Evolutionary conservation across 2,329 filamentous ascomycete genomes (phyloP).

Genomic region (Fusarium sp.): DNA sequence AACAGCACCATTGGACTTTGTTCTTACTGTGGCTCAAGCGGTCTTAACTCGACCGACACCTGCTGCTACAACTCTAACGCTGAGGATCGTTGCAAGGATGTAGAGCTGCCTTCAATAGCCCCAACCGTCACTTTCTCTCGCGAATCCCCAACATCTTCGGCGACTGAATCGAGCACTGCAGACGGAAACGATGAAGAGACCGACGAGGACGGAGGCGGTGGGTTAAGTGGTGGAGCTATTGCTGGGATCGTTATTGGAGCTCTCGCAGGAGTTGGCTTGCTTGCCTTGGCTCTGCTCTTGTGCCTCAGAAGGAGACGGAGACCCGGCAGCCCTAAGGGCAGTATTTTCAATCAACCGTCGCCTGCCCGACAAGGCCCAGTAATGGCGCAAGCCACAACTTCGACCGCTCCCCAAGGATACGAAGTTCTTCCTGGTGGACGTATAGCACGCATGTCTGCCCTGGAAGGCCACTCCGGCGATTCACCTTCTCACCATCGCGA

Average conservation of each 20-base stretch:
- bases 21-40: conserved; percentile 84
- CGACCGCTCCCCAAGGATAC: conserved; percentile 64
- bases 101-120: conserved; percentile 81
- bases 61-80: conserved; percentile 89
- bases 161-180: conserved; percentile 33
- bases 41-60: conserved; percentile 91
- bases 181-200: conserved; percentile 35
- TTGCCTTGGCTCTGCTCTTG: conserved; percentile 77
- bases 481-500: conserved; percentile 66
- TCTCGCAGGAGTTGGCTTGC: conserved; percentile 73
- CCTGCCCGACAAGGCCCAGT: conserved; percentile 67
- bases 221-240: conserved; percentile 84
- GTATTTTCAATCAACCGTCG: conserved; percentile 89
- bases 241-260: conserved; percentile 90
- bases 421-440: conserved; percentile 86
- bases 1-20: conserved; percentile 81
- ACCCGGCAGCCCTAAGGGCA: conserved; percentile 71
- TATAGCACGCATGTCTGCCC: conserved; percentile 93
- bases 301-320: conserved; percentile 68
- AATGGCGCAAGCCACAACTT: conserved; percentile 51
- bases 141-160: conserved; percentile 54
- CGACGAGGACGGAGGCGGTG: conserved; percentile 42
- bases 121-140: conserved; percentile 71
- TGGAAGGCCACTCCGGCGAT: conserved; percentile 79
- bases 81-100: conserved; percentile 76